These are phyloP conservation scores for Pseudogymnoascus sp. DNA, from an alignment of 2,329 filamentous ascomycete species.

Conservation along the genomic window DNA sequence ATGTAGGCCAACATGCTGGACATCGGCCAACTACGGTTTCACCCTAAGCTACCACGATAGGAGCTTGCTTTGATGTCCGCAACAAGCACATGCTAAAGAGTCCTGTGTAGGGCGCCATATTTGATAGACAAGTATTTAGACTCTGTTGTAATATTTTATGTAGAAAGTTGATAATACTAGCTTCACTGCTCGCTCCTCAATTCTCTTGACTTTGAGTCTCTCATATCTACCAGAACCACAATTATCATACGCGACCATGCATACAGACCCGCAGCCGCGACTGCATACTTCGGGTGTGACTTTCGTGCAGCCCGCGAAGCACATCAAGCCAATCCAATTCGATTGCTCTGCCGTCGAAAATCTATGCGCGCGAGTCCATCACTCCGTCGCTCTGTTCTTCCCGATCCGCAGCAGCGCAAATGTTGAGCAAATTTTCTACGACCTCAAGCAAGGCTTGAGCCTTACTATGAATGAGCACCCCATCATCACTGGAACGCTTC, in stretches of 20 bases:
- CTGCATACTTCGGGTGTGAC: not conserved
- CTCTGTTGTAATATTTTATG: not conserved
- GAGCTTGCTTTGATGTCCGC: not conserved
- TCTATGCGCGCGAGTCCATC: constrained; percentile 6
- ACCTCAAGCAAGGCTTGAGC: not conserved
- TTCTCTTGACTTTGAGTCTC: not conserved
- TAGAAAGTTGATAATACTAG: not conserved
- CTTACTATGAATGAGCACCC: not conserved
- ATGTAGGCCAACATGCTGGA: too few relatives aligned
- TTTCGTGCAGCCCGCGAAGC: not conserved
- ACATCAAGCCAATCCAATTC: not conserved
- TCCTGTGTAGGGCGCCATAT: not conserved
- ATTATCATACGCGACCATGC: not conserved
- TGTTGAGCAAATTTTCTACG: not conserved
- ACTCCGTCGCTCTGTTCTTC: not conserved
- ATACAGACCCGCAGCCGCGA: not conserved
- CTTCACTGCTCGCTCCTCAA: not conserved
- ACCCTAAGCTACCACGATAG: not conserved
- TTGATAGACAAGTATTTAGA: not conserved
- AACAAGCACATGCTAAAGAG: not conserved
- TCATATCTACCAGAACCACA: not conserved
- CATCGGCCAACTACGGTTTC: not conserved
- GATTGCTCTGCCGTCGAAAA: not conserved
- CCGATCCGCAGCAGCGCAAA: not conserved
- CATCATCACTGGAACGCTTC: not conserved